phyloP scores from a whole-genome alignment of 1,284 basidiomycete species.

The Trametes polyzona region DNA sequence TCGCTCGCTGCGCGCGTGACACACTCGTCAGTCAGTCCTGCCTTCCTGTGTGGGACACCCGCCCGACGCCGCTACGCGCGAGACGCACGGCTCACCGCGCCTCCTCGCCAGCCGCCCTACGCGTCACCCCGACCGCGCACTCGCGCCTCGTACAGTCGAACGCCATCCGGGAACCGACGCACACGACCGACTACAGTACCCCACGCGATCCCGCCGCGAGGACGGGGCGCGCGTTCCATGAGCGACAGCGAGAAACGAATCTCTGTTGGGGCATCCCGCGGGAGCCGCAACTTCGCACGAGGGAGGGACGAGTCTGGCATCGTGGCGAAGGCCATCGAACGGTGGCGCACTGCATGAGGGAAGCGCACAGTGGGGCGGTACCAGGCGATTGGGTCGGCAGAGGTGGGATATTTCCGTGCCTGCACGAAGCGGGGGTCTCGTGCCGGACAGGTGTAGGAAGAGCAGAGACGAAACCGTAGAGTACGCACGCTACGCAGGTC shows the following conservation, averaged over 20 bases:
- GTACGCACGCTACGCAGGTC: constrained; percentile 26
- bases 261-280: constrained; percentile 33
- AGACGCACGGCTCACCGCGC: constrained; percentile 6
- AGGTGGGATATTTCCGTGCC: constrained; percentile 8
- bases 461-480: constrained; percentile 4
- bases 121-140: constrained; percentile 20
- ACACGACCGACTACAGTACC: constrained; percentile 26
- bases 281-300: constrained; percentile 30
- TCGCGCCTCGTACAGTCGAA: constrained; percentile 14
- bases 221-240: constrained; percentile 17
- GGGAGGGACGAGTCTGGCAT: constrained; percentile 29
- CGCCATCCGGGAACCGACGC: constrained; percentile 17
- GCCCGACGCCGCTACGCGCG: constrained; percentile 17
- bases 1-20: constrained; percentile 25
- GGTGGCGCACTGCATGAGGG: constrained; percentile 12
- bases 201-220: constrained; percentile 13
- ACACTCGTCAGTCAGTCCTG: constrained; percentile 3
- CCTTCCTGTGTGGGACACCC: constrained; percentile 26
- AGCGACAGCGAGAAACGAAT: constrained; percentile 31
- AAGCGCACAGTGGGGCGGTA: constrained; percentile 23
- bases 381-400: constrained; percentile 24
- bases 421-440: constrained; percentile 20
- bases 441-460: constrained; percentile 24
- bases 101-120: constrained; percentile 28
- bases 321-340: constrained; percentile 17